Conservation (phyloP, 495 filamentous ascomycete genomes). For the Melanomma pulvis-pyrius region DNA sequence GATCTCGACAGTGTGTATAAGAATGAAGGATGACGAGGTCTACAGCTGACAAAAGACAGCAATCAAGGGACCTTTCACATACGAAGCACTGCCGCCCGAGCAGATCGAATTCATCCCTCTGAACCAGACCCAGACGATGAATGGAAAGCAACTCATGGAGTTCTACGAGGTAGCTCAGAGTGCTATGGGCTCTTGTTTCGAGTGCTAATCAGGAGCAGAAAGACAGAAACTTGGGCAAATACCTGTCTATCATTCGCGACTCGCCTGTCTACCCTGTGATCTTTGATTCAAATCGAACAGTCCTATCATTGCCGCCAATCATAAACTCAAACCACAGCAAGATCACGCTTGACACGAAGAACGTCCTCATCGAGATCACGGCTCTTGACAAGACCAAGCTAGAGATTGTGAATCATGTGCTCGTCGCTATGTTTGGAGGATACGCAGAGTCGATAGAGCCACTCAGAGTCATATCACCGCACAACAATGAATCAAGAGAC, state of each 20-base stretch:
- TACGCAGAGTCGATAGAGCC: conserved; percentile 92
- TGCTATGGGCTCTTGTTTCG: background rate
- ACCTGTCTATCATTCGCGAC: conserved; percentile 90
- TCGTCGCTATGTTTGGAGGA: conserved; percentile 95
- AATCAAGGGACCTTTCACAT: conserved; percentile 92
- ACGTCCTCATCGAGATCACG: conserved; percentile 96
- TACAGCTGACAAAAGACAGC: conserved; percentile 39
- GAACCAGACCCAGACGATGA: conserved; percentile 87
- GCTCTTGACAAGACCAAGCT: conserved; percentile 97
- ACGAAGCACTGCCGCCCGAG: conserved; percentile 88
- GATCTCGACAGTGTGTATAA: conserved; percentile 72
- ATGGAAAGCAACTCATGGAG: conserved; percentile 84
- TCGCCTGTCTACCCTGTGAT: conserved; percentile 97
- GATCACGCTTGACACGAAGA: conserved; percentile 84
- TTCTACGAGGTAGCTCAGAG: conserved; percentile 73
- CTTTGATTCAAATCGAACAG: conserved; percentile 80
- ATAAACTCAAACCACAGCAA: conserved; percentile 98
- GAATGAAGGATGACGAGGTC: background rate
- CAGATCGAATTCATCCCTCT: conserved; percentile 88
- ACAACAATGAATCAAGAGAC: conserved; percentile 80
- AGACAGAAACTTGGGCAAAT: conserved; percentile 79
- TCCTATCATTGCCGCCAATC: conserved; percentile 94
- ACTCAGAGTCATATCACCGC: conserved; percentile 83
- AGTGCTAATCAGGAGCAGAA: conserved; percentile 51
- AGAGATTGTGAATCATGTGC: conserved; percentile 90